phyloP scores from a whole-genome alignment of 768 basidiomycete species.

The Dentipellis sp. region DNA sequence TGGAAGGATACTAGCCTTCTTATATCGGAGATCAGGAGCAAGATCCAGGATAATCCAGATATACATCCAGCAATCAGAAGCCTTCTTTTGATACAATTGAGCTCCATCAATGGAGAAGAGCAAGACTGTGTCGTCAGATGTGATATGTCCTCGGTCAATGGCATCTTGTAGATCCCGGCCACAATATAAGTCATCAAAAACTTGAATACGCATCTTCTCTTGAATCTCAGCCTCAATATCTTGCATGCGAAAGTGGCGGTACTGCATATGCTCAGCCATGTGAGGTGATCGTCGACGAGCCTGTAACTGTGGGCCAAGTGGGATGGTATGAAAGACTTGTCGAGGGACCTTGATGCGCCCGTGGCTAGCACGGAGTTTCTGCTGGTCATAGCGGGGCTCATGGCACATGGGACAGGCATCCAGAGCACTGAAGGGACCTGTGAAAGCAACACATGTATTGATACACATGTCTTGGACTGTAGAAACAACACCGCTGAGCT shows the following conservation, averaged over 20 bases:
- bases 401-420: constrained; percentile 9
- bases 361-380: neutral
- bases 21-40: constrained; percentile 19
- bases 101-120: constrained; percentile 30
- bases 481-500: constrained; percentile 3
- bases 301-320: constrained; percentile 1
- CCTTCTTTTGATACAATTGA: constrained; percentile 29
- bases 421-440: constrained; percentile 10
- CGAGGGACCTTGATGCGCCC: constrained; percentile 4
- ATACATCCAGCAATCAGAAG: constrained; percentile 22
- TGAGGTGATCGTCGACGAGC: constrained; percentile 3
- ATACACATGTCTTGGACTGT: constrained; percentile 6
- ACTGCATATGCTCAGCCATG: constrained; percentile 6
- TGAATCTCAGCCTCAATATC: neutral
- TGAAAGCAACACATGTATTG: constrained; percentile 13
- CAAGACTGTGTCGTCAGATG: constrained; percentile 21
- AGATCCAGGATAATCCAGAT: constrained; percentile 29
- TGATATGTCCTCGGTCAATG: constrained; percentile 3
- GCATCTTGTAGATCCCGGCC: constrained; percentile 12
- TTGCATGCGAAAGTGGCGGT: neutral
- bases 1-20: constrained; percentile 23
- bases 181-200: constrained; percentile 4
- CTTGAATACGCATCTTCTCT: neutral
- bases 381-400: constrained; percentile 6
- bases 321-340: constrained; percentile 12